Evolutionary conservation across 169 alveolate genomes (phyloP).

Genomic region (Plasmodium billcollinsi): DNA sequence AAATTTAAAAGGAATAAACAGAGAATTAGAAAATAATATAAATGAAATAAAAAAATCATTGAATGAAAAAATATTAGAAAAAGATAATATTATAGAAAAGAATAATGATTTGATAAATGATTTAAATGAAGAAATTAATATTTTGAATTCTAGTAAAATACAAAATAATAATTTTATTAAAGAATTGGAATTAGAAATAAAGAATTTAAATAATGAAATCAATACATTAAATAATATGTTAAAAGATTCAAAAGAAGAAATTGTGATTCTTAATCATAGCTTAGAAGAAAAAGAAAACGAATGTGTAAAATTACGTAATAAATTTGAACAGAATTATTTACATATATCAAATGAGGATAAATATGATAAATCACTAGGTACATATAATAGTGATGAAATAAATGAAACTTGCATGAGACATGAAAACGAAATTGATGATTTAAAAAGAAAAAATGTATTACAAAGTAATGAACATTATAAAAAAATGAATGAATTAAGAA

Average conservation of each 20-base stretch:
- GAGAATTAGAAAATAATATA: slow-evolving; percentile 37
- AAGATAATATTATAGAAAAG: slow-evolving; percentile 49
- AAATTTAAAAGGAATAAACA: slow-evolving; percentile 55
- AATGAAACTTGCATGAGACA: neutral
- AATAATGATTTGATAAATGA: slow-evolving; percentile 26
- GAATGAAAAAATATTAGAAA: slow-evolving; percentile 22
- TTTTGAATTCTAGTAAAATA: slow-evolving; percentile 19
- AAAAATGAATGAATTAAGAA: slow-evolving; percentile 55
- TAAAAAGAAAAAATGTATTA: slow-evolving; percentile 12
- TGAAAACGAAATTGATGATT: slow-evolving; percentile 11
- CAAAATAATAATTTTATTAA: slow-evolving; percentile 20
- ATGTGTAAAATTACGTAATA: slow-evolving; percentile 8
- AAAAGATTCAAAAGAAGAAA: slow-evolving; percentile 61
- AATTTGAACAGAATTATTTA: neutral
- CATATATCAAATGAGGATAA: neutral
- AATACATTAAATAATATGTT: slow-evolving; percentile 34
- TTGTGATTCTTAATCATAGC: neutral
- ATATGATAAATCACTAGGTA: neutral
- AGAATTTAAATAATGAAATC: slow-evolving; percentile 56
- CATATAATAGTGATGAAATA: neutral
- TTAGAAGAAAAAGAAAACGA: slow-evolving; percentile 52
- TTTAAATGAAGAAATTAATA: slow-evolving; percentile 23
- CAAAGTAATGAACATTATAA: slow-evolving; percentile 36
- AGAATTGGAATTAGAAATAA: slow-evolving; percentile 55
- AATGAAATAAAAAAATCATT: slow-evolving; percentile 31